Evolutionary conservation across 2,329 filamentous ascomycete species (phyloP).

Genomic region (Pseudonectria foliicola): DNA sequence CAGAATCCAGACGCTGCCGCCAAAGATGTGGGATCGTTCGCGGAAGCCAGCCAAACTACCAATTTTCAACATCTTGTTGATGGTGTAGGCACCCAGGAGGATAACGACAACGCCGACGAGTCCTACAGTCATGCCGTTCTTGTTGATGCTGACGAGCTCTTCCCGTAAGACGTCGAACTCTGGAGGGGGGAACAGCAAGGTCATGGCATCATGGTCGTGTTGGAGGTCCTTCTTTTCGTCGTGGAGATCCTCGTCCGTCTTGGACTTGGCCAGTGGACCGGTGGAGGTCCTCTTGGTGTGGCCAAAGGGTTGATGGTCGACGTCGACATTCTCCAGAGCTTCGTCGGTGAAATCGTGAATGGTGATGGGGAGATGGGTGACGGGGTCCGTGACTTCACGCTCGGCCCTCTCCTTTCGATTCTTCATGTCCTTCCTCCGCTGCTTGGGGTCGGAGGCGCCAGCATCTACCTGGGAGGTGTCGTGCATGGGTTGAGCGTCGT

Average conservation of each 20-base stretch:
- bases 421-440: conserved; percentile 43
- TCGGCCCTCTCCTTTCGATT: conserved; percentile 37
- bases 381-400: conserved; percentile 63
- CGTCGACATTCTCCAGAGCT: conserved; percentile 39
- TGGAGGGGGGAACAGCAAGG: conserved; percentile 40
- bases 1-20: conserved; percentile 17
- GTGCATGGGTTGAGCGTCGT: conserved; percentile 13
- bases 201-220: conserved; percentile 33
- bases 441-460: conserved; percentile 34
- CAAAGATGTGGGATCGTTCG: conserved; percentile 11
- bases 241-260: conserved; percentile 32
- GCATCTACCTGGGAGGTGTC: conserved; percentile 32
- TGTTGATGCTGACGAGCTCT: conserved; percentile 25
- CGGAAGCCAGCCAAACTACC: conserved; percentile 5
- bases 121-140: conserved; percentile 29
- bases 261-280: conserved; percentile 30
- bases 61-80: conserved; percentile 14
- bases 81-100: conserved; percentile 18
- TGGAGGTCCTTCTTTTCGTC: conserved; percentile 30
- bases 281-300: conserved; percentile 31
- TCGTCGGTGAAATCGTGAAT: conserved; percentile 63
- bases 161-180: conserved; percentile 36
- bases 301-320: conserved; percentile 27
- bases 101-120: conserved; percentile 29
- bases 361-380: conserved; percentile 61